A percentile compares a stretch with the other conserved stretches of the same genome.
Conservation (phyloP, 192 early-diverging fungal species). For the Polychytrium aggregatum region DNA sequence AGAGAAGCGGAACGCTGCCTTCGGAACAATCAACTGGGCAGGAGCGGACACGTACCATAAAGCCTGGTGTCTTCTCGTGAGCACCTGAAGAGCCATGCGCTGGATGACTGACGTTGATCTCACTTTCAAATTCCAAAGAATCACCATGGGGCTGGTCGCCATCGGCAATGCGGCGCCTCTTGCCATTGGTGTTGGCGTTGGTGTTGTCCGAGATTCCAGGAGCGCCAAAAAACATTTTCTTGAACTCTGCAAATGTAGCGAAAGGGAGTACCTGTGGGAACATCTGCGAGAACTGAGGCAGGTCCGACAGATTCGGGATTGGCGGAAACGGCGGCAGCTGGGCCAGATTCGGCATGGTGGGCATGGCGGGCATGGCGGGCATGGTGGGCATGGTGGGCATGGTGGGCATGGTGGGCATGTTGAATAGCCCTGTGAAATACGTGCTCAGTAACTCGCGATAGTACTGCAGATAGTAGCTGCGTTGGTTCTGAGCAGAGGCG, state of each 20-base stretch:
- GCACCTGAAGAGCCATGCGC: too few species aligned
- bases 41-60: too few species aligned
- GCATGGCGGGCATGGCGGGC: constrained; percentile 3
- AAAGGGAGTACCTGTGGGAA: not conserved
- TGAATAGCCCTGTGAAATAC: constrained; percentile 4
- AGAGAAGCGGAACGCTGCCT: too few species aligned
- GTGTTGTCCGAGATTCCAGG: too few species aligned
- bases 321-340: not conserved
- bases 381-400: constrained; percentile 10
- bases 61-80: too few species aligned
- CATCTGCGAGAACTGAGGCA: not conserved
- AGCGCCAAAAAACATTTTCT: too few species aligned
- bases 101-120: too few species aligned
- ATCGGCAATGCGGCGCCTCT: not conserved
- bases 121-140: too few species aligned
- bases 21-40: too few species aligned
- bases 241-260: too few species aligned
- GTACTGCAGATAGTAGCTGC: constrained; percentile 18
- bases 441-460: constrained; percentile 26
- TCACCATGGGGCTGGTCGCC: too few species aligned
- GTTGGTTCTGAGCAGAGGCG: too few species aligned
- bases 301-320: constrained; percentile 1
- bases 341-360: constrained; percentile 7
- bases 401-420: constrained; percentile 1
- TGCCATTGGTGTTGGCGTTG: not conserved